Evolutionary conservation across 371 early-diverging fungal species (phyloP), one percentile per base, ranked within the genome.

Genomic region (Cladochytrium tenue): DNA sequence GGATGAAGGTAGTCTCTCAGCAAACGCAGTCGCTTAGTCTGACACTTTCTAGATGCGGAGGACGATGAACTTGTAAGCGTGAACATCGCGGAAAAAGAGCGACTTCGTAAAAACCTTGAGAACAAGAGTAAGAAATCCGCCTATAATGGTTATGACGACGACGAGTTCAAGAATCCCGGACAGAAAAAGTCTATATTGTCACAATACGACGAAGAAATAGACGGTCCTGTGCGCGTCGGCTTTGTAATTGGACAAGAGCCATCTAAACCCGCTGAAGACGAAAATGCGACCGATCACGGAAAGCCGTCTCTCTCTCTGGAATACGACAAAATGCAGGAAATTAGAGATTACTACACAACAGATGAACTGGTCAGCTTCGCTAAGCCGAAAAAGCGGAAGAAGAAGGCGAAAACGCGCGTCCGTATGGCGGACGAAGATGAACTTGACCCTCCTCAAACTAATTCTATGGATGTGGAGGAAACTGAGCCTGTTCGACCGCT

Each of bases 351-450:
- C 72, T 94, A 94, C 79, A 93, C 94, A 62, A 85, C 89, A 66
- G 93, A 93, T 51, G 95, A 94, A 78, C 85, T 88, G 27, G 78
- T 89, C 4, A 70, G 84, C 17, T 94, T 94, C 68, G 93, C 90
- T 64, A 90, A 93, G 63, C 85, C 88, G 20, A 91, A 92, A 68
- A 82, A 83, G 73, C 65, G 77, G 56, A 80, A 70, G 58, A 77
- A 75, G 66, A 75, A 64, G 36, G 7, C 55, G 20, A 52, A 32
- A 51, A 30, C 17, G 7, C 59, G 65, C n/a, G 31, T 30, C 55
- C 33, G 53, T 82, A 83, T 70, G 78, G 13, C 34, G 68, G 23
- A 53, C 57, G 57, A 62, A 31, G 60, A 35, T 3, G 62, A 53
- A 20, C 34, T 57, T 56, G 35, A 34, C 25, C 52, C 35, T 20